Evolutionary conservation across 495 filamentous ascomycete species (phyloP), one percentile per base, ranked within the genome.

Genomic region (Arthonia radiata): DNA sequence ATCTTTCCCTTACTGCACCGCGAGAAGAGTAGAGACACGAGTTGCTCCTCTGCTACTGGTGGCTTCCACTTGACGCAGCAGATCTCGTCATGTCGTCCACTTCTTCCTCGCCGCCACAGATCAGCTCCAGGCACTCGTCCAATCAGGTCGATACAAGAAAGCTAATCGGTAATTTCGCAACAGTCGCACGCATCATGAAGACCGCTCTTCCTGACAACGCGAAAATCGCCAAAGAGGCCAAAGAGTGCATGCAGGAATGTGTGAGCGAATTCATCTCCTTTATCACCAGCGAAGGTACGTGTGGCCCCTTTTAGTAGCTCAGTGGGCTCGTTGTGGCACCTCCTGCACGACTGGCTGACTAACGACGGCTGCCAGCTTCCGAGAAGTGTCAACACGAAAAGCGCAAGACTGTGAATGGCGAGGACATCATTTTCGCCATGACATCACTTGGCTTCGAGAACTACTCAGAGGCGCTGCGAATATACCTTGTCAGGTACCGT

Each of bases 261-360:
- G 86, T 97, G 33, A 93, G 82, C 71, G 86, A 97, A 61, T 97
- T 94, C 52, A 97, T 97, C 57, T 93, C 83, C 11, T 97, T 97
- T 57, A 97, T 97, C 50, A 97, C 86, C 15, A 93, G 82, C 48
- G 86, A 97, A 63, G 86, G 86, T 90, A 43, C 29, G 59, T 50
- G 26, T 30, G 16, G 17, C 31, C 17, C 14, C 25, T 17, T 28
- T n/a, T n/a, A n/a, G n/a, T n/a, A n/a, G n/a, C n/a, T n/a, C n/a
- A n/a, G n/a, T n/a, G n/a, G 30, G 45, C 31, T 33, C 24, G 4
- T 18, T n/a, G 28, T 4, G 19, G 35, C 25, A 35, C 29, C 24
- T 29, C 35, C 26, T 26, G 13, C 15, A 25, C 13, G 22, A 30
- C n/a, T 0, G 11, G 18, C 13, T 13, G 27, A 33, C 18, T 26